phyloP scores from a whole-genome alignment of 108 stramenopile genomes.

The Skeletonema marinoi region DNA sequence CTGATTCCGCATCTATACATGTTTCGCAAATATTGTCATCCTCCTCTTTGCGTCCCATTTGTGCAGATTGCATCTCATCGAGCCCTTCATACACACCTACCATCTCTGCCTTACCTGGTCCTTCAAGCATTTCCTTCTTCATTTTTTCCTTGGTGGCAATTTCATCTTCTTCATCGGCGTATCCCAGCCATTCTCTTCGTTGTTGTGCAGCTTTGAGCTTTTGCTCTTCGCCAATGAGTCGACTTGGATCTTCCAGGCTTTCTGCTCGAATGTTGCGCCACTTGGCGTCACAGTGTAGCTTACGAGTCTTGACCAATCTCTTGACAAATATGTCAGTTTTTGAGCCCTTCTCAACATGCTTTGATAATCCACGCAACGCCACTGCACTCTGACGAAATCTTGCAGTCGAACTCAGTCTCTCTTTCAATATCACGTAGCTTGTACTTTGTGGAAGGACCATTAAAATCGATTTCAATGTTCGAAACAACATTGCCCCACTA shows the following conservation, averaged over 20 bases:
- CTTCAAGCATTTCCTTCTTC: constrained; percentile 32
- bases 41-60: background rate
- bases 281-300: constrained; percentile 71
- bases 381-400: constrained; percentile 78
- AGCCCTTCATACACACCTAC: constrained; percentile 44
- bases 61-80: constrained; percentile 7
- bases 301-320: constrained; percentile 61
- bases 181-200: constrained; percentile 76
- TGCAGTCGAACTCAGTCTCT: constrained; percentile 68
- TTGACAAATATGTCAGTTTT: constrained; percentile 66
- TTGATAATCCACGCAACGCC: constrained; percentile 26
- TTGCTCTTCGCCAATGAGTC: constrained; percentile 29
- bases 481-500: constrained; percentile 87
- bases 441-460: constrained; percentile 88
- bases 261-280: constrained; percentile 83
- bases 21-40: constrained; percentile 7
- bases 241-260: constrained; percentile 57
- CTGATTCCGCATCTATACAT: constrained; percentile 4
- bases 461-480: constrained; percentile 64
- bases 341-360: constrained; percentile 14
- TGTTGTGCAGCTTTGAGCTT: constrained; percentile 49
- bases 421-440: constrained; percentile 72
- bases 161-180: constrained; percentile 66
- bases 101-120: constrained; percentile 29
- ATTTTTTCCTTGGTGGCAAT: constrained; percentile 40